Base-by-base conservation (phyloP, 805 yeast species). In the Cyberlindnera mississippiensis region DNA sequence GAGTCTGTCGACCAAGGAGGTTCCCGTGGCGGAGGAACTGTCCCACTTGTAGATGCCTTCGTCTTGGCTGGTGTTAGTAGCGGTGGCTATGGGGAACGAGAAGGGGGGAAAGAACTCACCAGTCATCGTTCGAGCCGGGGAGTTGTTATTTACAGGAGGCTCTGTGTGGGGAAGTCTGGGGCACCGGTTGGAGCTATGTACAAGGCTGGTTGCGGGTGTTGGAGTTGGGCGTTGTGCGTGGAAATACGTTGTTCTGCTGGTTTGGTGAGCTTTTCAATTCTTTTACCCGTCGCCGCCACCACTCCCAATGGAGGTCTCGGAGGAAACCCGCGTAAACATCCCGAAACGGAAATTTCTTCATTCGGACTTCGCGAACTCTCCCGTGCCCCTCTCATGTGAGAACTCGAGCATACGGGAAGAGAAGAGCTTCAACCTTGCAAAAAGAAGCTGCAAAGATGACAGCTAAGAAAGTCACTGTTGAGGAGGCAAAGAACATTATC, bases 401-500 rank as follows among this genome's bases (percentile, higher is more conserved):
- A n/a, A n/a, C n/a, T n/a, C n/a, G n/a, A n/a, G n/a, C n/a, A n/a
- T n/a, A n/a, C n/a, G n/a, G n/a, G n/a, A n/a, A n/a, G n/a, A n/a
- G n/a, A n/a, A n/a, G n/a, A n/a, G n/a, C n/a, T n/a, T n/a, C n/a
- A n/a, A n/a, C n/a, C n/a, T n/a, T n/a, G n/a, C 27, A 8, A 24
- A 24, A 32, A 17, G 31, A 28, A 7, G 37, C 30, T 34, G 12
- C n/a, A 4, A 15, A 28, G 8, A 41, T 36, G 40, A 22, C 40
- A 4, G 14, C 28, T 3, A 41, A 35, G 17, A 41, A 33, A 24
- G 44, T 40, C 10, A 27, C 44, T 3, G 24, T 41, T 7, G 28
- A 32, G 3, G 51, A 49, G 32, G 53, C 50, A 1, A 45, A 50
- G 45, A 43, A 37, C 37, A 42, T 52, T 12, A 39, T 52, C 29